These are phyloP conservation scores for Termitomyces sp. DNA, from an alignment of 768 basidiomycete genomes.

Conservation along the genomic window DNA sequence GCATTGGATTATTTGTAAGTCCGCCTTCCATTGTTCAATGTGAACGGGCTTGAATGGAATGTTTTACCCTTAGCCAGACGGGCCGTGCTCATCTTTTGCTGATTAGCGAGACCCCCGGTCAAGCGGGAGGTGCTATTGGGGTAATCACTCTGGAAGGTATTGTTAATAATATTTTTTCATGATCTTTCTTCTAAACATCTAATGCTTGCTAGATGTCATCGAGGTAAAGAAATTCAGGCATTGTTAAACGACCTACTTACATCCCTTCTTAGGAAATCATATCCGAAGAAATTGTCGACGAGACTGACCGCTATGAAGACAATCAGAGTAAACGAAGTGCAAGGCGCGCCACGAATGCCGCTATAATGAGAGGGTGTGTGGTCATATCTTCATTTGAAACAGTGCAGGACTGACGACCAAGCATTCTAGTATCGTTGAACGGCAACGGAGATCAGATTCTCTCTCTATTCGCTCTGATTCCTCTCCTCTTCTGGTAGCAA, in stretches of 20 bases:
- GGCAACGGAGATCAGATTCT: conserved; percentile 32
- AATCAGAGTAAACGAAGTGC: conserved; percentile 78
- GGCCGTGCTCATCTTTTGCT: conserved; percentile 90
- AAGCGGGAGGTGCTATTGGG: conserved; percentile 79
- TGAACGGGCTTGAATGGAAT: not conserved
- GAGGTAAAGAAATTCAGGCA: conserved; percentile 34
- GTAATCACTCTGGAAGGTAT: conserved; percentile 85
- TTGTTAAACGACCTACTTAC: not conserved
- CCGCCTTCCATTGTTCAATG: not conserved
- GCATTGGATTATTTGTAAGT: conserved; percentile 87
- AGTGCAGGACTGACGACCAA: not conserved
- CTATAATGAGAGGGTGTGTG: conserved; percentile 72
- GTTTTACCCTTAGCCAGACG: conserved; percentile 62
- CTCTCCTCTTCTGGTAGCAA: conserved; percentile 25
- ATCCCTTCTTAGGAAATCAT: conserved; percentile 70
- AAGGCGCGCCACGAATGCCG: conserved; percentile 62
- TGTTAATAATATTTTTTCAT: not conserved
- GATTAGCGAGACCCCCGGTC: conserved; percentile 79
- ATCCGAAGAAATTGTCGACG: conserved; percentile 92
- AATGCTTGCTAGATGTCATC: conserved; percentile 56
- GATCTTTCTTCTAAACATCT: not conserved
- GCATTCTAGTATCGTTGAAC: conserved; percentile 46
- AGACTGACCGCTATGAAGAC: conserved; percentile 87
- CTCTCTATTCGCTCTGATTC: conserved; percentile 21
- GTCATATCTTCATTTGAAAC: not conserved